These are phyloP conservation scores for Ogataea pignaliae DNA, from an alignment of 805 yeast genomes.

Conservation along the genomic window DNA sequence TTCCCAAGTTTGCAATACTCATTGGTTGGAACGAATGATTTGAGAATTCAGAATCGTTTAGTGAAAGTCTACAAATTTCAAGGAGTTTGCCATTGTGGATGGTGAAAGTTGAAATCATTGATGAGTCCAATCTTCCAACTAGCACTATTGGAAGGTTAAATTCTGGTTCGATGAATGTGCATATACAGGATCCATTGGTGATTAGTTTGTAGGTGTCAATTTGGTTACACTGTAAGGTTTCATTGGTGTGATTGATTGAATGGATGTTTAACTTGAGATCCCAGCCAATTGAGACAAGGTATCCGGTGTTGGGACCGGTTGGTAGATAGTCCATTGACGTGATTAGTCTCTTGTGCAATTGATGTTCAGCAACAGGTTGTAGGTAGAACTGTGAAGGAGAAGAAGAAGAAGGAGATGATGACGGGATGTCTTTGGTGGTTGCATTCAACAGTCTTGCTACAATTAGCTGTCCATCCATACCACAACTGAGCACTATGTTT, in stretches of 20 bases:
- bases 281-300: conserved; percentile 55
- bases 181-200: conserved; percentile 51
- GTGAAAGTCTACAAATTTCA: conserved; percentile 45
- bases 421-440: not conserved
- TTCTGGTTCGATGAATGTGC: conserved; percentile 21
- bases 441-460: conserved; percentile 6
- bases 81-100: conserved; percentile 21
- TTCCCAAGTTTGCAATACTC: conserved; percentile 30
- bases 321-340: conserved; percentile 19
- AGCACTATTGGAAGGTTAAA: conserved; percentile 35
- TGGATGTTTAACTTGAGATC: conserved; percentile 44
- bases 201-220: conserved; percentile 33
- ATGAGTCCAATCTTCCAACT: conserved; percentile 57
- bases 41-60: conserved; percentile 71
- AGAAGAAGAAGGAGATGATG: too few relatives aligned
- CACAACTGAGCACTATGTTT: conserved; percentile 23
- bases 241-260: conserved; percentile 18
- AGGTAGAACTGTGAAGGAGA: conserved; percentile 1
- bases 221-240: conserved; percentile 11
- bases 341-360: conserved; percentile 29
- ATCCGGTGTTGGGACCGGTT: conserved; percentile 20
- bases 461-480: conserved; percentile 30
- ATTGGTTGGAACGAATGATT: conserved; percentile 60
- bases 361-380: conserved; percentile 7
- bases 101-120: conserved; percentile 46